Base-by-base conservation (phyloP, 2,329 filamentous ascomycete genomes). In the Cladosporium sp. region DNA sequence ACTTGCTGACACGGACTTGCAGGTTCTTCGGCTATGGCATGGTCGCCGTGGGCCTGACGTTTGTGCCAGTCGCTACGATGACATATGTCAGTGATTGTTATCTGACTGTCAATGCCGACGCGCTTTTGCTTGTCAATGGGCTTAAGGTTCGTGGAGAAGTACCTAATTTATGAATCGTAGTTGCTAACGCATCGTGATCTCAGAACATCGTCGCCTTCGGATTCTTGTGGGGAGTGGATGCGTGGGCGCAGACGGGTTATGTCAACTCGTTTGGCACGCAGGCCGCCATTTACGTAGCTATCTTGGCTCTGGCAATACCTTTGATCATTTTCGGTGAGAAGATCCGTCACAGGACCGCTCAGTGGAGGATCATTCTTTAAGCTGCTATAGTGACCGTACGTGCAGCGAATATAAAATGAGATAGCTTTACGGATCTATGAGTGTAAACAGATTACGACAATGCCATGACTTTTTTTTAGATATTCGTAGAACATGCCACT, bases 191-290 rank as follows among this genome's bases (percentile, higher is more conserved):
- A n/a, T 46, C 16, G 10, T n/a, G 13, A 14, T 49, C 22, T 1
- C 43, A 55, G 61, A 76, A 77, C 54, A 68, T 77, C 28, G 72
- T 76, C 6, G 72, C 73, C 4, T 77, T 77, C 55, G 73, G 73
- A 2, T 75, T 77, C 55, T 56, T 75, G 13, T 74, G 75, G 43
- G 74, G 69, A 1, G 67, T 76, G 18, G 62, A 74, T 3, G 71
- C 72, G 1, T 76, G 73, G 74, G 68, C 70, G 8, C 52, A 65
- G 35, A 59, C 61, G 18, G 69, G 70, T 3, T 71, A 71, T 56
- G 57, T 66, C 9, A 59, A 66, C 43, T 58, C 61, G 11, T 73
- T 70, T 53, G 70, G 70, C 9, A 66, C 68, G 6, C 65, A 70
- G 54, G 68, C 68, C 3, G 69, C 67, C 2, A 59, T 72, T 4